Conservation (phyloP, 176 grass and related monocot species). For the Juncus effusus region DNA sequence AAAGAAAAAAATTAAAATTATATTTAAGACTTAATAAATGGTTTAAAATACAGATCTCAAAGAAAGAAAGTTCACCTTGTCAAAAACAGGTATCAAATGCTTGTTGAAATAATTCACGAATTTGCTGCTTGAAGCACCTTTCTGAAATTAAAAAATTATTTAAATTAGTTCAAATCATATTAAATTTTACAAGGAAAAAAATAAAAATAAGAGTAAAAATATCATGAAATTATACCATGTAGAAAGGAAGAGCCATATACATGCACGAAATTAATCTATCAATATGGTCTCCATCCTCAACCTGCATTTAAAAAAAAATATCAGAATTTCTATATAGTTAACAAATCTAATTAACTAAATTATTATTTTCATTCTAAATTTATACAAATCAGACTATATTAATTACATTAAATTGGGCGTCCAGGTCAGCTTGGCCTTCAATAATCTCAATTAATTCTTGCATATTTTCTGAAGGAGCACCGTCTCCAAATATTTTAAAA, state of each 20-base stretch:
- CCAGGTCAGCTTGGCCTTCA: constrained; percentile 93
- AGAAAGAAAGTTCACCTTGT: constrained; percentile 62
- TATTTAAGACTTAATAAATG: not conserved
- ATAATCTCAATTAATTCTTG: constrained; percentile 98
- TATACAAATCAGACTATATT: not conserved
- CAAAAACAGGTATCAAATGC: constrained; percentile 90
- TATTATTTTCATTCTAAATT: constrained; percentile 7
- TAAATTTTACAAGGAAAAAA: not conserved
- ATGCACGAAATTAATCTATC: constrained; percentile 93
- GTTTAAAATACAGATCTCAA: constrained; percentile 3
- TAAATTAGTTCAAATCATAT: constrained; percentile 1
- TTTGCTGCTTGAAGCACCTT: constrained; percentile 93
- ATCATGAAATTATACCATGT: constrained; percentile 44
- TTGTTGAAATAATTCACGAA: constrained; percentile 88
- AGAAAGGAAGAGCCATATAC: constrained; percentile 96
- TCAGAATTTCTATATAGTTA: constrained; percentile 18
- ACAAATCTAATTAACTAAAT: constrained; percentile 6
- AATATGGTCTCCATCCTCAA: constrained; percentile 80
- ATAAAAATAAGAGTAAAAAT: not conserved
- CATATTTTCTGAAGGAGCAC: constrained; percentile 73
- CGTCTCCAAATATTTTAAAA: constrained; percentile 90
- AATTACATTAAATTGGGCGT: constrained; percentile 91
- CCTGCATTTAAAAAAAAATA: constrained; percentile 38
- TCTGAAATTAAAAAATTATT: constrained; percentile 43
- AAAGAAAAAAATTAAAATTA: not conserved